Evolutionary conservation across 345 rosid species (phyloP), one percentile per base, ranked within the genome.

Genomic region (Camelina laxa): DNA sequence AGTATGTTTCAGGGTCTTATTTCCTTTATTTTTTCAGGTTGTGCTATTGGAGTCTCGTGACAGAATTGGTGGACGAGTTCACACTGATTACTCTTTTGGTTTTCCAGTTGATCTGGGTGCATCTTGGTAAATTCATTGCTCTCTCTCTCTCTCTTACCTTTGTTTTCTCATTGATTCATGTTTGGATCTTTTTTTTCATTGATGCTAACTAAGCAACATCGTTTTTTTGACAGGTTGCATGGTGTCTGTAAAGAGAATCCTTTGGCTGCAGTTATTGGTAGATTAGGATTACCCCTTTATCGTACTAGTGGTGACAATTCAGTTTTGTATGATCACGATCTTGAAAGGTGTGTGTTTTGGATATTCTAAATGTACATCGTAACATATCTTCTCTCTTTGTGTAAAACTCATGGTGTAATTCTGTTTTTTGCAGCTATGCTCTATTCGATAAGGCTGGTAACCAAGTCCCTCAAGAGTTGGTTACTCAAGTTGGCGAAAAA

Each of bases 31-130:
- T 65, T 51, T 36, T 64, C 78, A 94, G 98, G 98, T 93, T 80
- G 75, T 84, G 13, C 69, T 93, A 72, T 76, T 93, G 80, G 98
- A 93, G 81, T 93, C 98, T 12, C 84, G 96, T 44, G 93, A 91
- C 44, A 85, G 98, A 76, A 79, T 88, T 74, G 98, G 96, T 44
- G 97, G 98, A 70, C 87, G 96, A 44, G 88, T 91, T 74, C 85
- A 88, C 73, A 93, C 98, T 4, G 87, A 91, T 72, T 89, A 75
- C 82, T 84, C 98, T 3, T 89, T 91, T 60, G 98, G 97, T 67
- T 95, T 92, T 81, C 98, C 98, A 35, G 85, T 95, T 61, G 98
- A 95, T 81, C 83, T 92, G 58, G 99, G 99, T 76, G 99, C 99
- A 68, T 90, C 98, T 65, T 93, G 98, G 98, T 89, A 72, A 36